A percentile compares a stretch with the other conserved stretches of the same genome.
phyloP scores from a whole-genome alignment of 1,139 yeast genomes.

The Kodamaea ohmeri region DNA sequence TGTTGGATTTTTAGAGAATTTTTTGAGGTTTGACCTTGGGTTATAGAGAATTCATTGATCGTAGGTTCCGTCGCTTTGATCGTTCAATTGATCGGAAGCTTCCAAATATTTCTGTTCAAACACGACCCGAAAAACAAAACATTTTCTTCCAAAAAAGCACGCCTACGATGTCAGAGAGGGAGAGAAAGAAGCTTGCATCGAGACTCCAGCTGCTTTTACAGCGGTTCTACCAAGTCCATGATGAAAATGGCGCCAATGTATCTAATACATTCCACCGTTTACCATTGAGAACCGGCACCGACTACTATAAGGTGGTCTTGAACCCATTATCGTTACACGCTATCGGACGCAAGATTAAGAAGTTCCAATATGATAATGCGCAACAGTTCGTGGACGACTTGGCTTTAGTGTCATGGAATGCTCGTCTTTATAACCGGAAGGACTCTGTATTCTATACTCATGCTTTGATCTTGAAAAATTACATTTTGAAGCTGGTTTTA shows the following conservation, averaged over 20 bases:
- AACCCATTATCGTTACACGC: constrained; percentile 46
- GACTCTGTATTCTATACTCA: constrained; percentile 66
- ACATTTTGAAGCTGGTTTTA: constrained; percentile 51
- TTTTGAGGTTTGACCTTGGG: too few relatives aligned
- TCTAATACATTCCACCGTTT: constrained; percentile 50
- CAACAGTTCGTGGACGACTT: constrained; percentile 73
- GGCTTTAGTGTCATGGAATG: constrained; percentile 87
- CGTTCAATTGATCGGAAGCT: too few relatives aligned
- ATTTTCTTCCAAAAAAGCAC: constrained; percentile 7
- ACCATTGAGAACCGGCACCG: constrained; percentile 51
- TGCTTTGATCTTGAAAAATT: constrained; percentile 69
- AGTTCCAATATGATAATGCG: constrained; percentile 52
- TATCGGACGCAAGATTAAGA: constrained; percentile 43
- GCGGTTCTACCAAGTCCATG: constrained; percentile 40
- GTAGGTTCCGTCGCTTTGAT: too few relatives aligned
- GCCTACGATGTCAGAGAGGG: constrained; percentile 32
- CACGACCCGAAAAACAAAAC: constrained; percentile 7
- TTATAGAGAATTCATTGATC: too few relatives aligned
- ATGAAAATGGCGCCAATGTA: constrained; percentile 41
- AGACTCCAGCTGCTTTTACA: constrained; percentile 41
- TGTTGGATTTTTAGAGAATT: too few relatives aligned
- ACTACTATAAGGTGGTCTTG: constrained; percentile 43
- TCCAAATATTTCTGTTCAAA: not conserved
- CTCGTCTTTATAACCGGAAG: constrained; percentile 74
- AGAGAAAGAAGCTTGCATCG: constrained; percentile 40